A percentile compares a stretch with the other conserved stretches of the same genome.
Conservation (phyloP, 106 monocot genomes). For the Vanilla planifolia region DNA sequence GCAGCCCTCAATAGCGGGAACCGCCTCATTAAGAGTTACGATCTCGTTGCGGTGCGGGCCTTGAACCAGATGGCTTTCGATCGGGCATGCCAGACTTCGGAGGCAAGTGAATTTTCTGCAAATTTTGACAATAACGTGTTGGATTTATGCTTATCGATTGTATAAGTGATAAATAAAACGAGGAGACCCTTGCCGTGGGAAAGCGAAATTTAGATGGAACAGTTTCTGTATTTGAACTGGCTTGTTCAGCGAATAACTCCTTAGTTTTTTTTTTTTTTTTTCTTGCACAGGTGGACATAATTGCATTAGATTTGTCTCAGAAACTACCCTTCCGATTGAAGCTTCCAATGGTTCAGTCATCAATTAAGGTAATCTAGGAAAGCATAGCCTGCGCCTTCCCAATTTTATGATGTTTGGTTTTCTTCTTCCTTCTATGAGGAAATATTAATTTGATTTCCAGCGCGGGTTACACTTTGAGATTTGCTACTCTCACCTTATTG, state of each 20-base stretch:
- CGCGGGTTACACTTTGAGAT: conserved; percentile 86
- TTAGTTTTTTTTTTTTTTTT: not conserved
- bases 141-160: no score
- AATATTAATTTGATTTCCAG: conserved; percentile 27
- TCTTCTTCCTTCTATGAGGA: not conserved
- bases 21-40: conserved; percentile 50
- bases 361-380: conserved; percentile 46
- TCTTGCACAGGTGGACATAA: conserved; percentile 65
- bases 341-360: conserved; percentile 57
- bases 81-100: conserved; percentile 51
- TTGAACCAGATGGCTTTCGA: conserved; percentile 62
- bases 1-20: conserved; percentile 32
- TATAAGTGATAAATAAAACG: no score
- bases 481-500: conserved; percentile 55
- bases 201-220: no score
- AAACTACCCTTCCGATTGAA: conserved; percentile 73
- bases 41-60: conserved; percentile 61
- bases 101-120: no score
- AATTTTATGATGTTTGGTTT: not conserved
- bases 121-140: no score
- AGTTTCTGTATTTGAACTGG: no score
- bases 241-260: no score
- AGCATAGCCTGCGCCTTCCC: not conserved
- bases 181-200: no score
- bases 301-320: conserved; percentile 81